Base-by-base conservation (phyloP, 2,329 filamentous ascomycete genomes). In the Piedraia hortae region DNA sequence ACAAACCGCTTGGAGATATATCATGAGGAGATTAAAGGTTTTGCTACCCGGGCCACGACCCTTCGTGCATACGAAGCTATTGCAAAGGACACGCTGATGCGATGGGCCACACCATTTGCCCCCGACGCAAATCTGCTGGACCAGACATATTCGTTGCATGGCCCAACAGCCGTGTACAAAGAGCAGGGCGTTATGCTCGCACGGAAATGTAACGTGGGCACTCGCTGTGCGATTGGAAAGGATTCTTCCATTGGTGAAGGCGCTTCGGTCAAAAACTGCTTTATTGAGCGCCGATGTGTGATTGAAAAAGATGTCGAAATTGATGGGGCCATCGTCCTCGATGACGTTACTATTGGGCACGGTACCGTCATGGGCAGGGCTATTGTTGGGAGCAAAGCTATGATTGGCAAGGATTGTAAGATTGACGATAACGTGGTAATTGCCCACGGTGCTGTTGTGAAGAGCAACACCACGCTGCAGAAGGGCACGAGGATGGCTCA, bases 1-100 rank as follows among this genome's bases (percentile, higher is more conserved):
- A 54, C 93, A 25, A 93, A 93, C 43, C 80, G 80, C 27, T 90
- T 93, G 51, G 78, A 77, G n/a, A 75, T 97, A 23, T 78, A 91
- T 42, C 72, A 93, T 36, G 69, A 93, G 31, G 54, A 88, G 19
- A 60, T 65, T 16, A 62, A 78, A 22, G 65, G 75, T 27, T 97
- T 93, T 39, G 74, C 77, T 1, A 78, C 80, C 2, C 59, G 85
- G 31, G 80, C 77, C 7, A 69, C 63, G 39, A 89, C 78, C 38
- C 55, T 93, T 12, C 72, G 74, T 37, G 68, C 80, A 38, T 97
- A 93, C 48, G 77, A 90, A 37, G 63, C 78, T 14, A 64, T 97
- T 24, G 80, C 66, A 43, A 70, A 65, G 36, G 82, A 93, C 40
- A 60, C 91, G n/a, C 55, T 89, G 8, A 64, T 64, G 21, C 59